phyloP scores from a whole-genome alignment of 2,329 filamentous ascomycete genomes.

The Ophiocordyceps camponoti-leonardi region DNA sequence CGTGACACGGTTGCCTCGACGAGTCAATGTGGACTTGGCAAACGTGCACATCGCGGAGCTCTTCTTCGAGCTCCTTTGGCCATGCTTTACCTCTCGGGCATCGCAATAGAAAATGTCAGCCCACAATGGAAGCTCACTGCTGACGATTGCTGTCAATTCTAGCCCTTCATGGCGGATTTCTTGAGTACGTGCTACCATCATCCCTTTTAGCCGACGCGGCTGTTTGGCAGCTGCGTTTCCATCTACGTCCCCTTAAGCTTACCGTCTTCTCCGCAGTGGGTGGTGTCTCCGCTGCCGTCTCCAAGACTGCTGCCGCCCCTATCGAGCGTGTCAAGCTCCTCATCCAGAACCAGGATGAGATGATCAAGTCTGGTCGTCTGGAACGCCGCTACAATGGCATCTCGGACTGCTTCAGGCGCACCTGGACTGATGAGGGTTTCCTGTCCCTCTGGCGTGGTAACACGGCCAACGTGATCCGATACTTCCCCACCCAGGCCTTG shows the following conservation, averaged over 20 bases:
- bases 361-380: constrained; percentile 97
- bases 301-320: constrained; percentile 98
- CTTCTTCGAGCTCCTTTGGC: neutral
- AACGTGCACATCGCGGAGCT: neutral
- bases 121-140: constrained; percentile 4
- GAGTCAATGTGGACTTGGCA: neutral
- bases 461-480: constrained; percentile 99
- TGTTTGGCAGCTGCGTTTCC: neutral
- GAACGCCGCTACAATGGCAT: constrained; percentile 95
- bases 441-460: constrained; percentile 98
- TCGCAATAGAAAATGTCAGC: constrained; percentile 3
- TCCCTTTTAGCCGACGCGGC: neutral
- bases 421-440: constrained; percentile 77
- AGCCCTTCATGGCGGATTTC: constrained; percentile 97
- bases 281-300: constrained; percentile 99
- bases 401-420: constrained; percentile 86
- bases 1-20: constrained; percentile 1
- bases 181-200: constrained; percentile 58
- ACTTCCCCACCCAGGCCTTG: constrained; percentile 99
- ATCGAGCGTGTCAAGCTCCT: constrained; percentile 99
- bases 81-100: neutral
- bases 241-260: constrained; percentile 1
- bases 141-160: constrained; percentile 17
- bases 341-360: constrained; percentile 99
- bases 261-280: constrained; percentile 49